phyloP scores from a whole-genome alignment of 2,329 filamentous ascomycete genomes.

The Hypoxylon rubiginosum region DNA sequence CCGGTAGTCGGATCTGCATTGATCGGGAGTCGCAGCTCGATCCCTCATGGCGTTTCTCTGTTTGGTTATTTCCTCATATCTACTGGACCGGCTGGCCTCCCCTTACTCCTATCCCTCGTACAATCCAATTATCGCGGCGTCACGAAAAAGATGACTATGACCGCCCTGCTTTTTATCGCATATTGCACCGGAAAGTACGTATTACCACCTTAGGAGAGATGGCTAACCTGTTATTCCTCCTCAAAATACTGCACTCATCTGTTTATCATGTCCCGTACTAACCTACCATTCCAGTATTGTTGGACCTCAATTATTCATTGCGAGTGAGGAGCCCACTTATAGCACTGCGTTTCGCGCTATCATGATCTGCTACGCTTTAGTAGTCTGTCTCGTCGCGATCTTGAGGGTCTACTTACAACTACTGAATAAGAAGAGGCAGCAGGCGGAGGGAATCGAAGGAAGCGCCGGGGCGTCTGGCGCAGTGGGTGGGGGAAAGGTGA shows the following conservation, averaged over 20 bases:
- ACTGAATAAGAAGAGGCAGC: conserved; percentile 59
- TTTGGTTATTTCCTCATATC: conserved; percentile 71
- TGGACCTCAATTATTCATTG: conserved; percentile 68
- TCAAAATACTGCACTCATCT: background rate
- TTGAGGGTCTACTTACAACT: conserved; percentile 64
- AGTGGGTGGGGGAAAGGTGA: conserved; percentile 55
- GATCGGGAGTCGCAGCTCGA: conserved; percentile 62
- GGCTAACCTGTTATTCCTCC: background rate
- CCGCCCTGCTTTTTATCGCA: conserved; percentile 66
- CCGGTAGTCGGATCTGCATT: conserved; percentile 66
- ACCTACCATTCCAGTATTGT: conserved; percentile 54
- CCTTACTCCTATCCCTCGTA: conserved; percentile 67
- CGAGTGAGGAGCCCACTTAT: conserved; percentile 64
- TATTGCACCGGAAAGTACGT: conserved; percentile 66
- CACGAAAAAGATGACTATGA: conserved; percentile 72
- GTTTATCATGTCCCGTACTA: background rate
- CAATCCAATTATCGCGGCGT: conserved; percentile 69
- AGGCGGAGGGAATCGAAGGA: conserved; percentile 60
- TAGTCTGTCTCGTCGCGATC: conserved; percentile 58
- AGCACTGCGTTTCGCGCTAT: conserved; percentile 68
- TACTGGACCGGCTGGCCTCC: conserved; percentile 66
- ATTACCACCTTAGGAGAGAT: background rate
- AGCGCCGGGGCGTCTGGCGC: conserved; percentile 59
- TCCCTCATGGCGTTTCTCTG: conserved; percentile 61
- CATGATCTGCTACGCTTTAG: conserved; percentile 68